Evolutionary conservation across 164 flowering plant genomes (phyloP), one percentile per base, ranked within the genome.

Genomic region (Tetrastigma voinierianum): DNA sequence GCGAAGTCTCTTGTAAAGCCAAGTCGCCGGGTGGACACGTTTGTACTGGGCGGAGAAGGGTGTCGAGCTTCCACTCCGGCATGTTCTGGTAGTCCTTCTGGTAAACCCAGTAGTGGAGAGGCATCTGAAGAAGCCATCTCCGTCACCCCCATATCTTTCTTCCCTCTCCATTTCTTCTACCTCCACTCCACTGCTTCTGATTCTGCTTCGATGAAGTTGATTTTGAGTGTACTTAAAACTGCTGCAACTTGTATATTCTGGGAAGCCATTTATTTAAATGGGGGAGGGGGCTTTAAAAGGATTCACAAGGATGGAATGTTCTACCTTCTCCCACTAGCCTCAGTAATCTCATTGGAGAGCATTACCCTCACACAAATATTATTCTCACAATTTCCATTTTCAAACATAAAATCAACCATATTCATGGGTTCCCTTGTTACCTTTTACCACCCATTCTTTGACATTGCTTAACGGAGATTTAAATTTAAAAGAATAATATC

Each of bases 51-150:
- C 69, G 0, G 6, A 86, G 79, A 4, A 88, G 85, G 43, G 72
- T 69, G 64, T 88, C 85, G 2, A 86, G 74, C 69, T 74, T 55
- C 78, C 78, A 74, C 62, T 88, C 90, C 0, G 89, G 80, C 93
- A 88, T 86, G 61, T 67, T 68, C 66, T 74, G 69, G 73, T 86
- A 88, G 55, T 88, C 89, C 65, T 74, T 77, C 67, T 74, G 11
- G 82, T 79, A 77, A 80, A 87, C 66, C 82, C 80, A 8, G 61
- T 85, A 85, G 69, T 84, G 88, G 2, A 86, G 80, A 1, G 90
- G 90, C 90, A 88, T 88, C 71, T 81, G 81, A 84, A 85, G 72
- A 16, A 71, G 62, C 61, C 45, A 17, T 17, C 51, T 3, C 19
- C 44, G 5, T 14, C 40, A 2, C 40, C n/a, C n/a, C n/a, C n/a